A percentile compares a stretch with the other conserved stretches of the same genome.
These are phyloP conservation scores for Lanmaoa pseudosensibilis DNA, from an alignment of 768 basidiomycete genomes.

Conservation along the genomic window DNA sequence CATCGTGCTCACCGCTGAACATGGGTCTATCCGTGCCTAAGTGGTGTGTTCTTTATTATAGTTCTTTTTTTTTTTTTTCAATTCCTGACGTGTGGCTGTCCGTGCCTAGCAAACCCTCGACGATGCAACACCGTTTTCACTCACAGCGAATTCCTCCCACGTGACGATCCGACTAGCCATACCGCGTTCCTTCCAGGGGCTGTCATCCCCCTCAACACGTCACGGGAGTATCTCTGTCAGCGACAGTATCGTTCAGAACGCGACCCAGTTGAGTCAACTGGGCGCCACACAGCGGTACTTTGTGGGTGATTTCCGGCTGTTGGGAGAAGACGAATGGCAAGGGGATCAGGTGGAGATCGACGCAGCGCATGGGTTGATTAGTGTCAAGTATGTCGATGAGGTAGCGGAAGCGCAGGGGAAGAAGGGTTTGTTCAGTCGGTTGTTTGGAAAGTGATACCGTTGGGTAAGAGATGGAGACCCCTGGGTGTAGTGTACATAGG, in stretches of 20 bases:
- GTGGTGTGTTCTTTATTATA: conserved; percentile 18
- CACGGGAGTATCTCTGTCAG: conserved; percentile 19
- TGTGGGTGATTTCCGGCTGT: conserved; percentile 22
- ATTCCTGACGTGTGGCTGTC: neutral
- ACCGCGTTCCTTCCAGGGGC: conserved; percentile 25
- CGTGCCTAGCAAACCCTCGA: conserved; percentile 15
- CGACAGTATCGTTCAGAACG: conserved; percentile 12
- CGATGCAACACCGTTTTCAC: conserved; percentile 13
- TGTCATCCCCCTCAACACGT: conserved; percentile 19
- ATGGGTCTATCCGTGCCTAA: conserved; percentile 16
- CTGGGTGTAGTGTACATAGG: neutral
- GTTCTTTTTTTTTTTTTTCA: neutral
- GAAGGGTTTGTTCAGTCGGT: conserved; percentile 18
- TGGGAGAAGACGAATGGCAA: conserved; percentile 21
- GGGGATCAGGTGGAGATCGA: conserved; percentile 23
- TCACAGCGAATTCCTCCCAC: conserved; percentile 11
- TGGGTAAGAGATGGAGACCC: neutral
- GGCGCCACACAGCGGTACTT: conserved; percentile 21
- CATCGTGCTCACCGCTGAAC: conserved; percentile 16
- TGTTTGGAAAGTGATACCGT: conserved; percentile 17
- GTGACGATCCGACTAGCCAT: conserved; percentile 16
- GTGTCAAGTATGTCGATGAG: conserved; percentile 25
- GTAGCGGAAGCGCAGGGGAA: neutral
- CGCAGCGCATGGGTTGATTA: conserved; percentile 17
- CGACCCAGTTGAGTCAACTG: conserved; percentile 25